Base-by-base conservation (phyloP, 2,329 filamentous ascomycete genomes). In the Pleoardoris graminearum region DNA sequence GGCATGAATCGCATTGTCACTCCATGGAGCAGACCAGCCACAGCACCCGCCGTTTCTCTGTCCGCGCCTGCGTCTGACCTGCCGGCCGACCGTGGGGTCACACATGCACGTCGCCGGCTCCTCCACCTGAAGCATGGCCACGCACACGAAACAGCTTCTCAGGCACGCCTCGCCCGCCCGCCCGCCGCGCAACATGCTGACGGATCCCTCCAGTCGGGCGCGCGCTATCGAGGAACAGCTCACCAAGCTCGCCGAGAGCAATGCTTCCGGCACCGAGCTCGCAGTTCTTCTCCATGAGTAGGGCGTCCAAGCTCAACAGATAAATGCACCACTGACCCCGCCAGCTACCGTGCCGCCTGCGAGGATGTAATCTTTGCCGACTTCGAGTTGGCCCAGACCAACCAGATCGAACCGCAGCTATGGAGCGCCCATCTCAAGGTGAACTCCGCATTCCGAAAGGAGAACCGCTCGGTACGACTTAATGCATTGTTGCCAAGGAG, bases 341-440 rank as follows among this genome's bases (percentile, higher is more conserved):
- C 57, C 65, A 89, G 86, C 61, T 86, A 89, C 71, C 90, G 90
- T 60, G 76, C 85, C 44, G 81, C 83, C 53, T 92, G 87, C 69
- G 85, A 92, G 68, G 81, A 82, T 59, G 83, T 85, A 51, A 85
- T 93, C 54, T 89, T 91, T 68, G 76, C 82, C 68, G 86, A 96
- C 72, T 85, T 90, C 66, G 78, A 84, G 58, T 85, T 82, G 75
- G 85, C 87, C 45, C 80, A 78, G 55, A 77, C 79, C 57, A 80
- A 85, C 57, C 81, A 85, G 51, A 81, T 88, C 47, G 91, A 96
- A 71, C 74, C 78, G 52, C 81, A 80, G 55, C 82, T 97, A 41
- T 97, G 93, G 93, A 80, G 85, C 55, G 82, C 85, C 48, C 93
- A 97, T 74, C 82, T 83, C 55, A 82, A 84, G 62, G 85, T 96